A percentile compares a stretch with the other conserved stretches of the same genome.
These are phyloP conservation scores for Poa pratensis DNA, from an alignment of 176 grass and related monocot species.

Conservation along the genomic window DNA sequence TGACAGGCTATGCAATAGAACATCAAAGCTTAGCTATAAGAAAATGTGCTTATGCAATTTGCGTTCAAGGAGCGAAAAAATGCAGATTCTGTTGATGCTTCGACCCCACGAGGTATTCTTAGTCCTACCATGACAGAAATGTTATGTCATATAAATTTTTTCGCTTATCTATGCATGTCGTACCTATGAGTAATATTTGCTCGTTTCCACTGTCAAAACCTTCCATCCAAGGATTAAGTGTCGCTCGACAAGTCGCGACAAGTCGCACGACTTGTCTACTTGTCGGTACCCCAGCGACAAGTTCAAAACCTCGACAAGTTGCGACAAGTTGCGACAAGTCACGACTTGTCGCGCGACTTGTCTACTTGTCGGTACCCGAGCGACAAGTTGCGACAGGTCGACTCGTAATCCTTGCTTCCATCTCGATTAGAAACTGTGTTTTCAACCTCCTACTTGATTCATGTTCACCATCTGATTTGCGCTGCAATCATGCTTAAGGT, in stretches of 20 bases:
- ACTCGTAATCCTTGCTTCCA: too few relatives aligned
- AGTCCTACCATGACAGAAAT: constrained; percentile 21
- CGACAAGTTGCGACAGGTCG: too few relatives aligned
- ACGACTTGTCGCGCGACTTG: too few relatives aligned
- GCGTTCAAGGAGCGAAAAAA: constrained; percentile 13
- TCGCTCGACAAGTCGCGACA: too few relatives aligned
- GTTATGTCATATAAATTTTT: neutral
- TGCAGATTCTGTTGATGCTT: constrained; percentile 23
- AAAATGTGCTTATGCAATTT: constrained; percentile 14
- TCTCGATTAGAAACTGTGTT: constrained; percentile 99
- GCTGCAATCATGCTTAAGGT: constrained; percentile 64
- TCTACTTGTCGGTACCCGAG: too few relatives aligned
- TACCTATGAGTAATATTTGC: constrained; percentile 98
- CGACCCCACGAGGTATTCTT: neutral
- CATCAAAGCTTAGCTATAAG: constrained; percentile 14
- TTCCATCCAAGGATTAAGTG: too few relatives aligned
- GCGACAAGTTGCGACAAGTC: too few relatives aligned
- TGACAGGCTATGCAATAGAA: constrained; percentile 20
- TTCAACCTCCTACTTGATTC: constrained; percentile 98
- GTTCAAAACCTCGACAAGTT: too few relatives aligned
- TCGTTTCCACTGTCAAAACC: constrained; percentile 91
- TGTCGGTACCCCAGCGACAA: too few relatives aligned
- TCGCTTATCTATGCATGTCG: constrained; percentile 16
- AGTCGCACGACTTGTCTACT: too few relatives aligned
- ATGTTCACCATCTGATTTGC: constrained; percentile 96